Percentiles rank a stretch among this genome's conserved stretches.
These are phyloP conservation scores for Mimosa pudica DNA, from an alignment of 306 rosid genomes.

Conservation along the genomic window DNA sequence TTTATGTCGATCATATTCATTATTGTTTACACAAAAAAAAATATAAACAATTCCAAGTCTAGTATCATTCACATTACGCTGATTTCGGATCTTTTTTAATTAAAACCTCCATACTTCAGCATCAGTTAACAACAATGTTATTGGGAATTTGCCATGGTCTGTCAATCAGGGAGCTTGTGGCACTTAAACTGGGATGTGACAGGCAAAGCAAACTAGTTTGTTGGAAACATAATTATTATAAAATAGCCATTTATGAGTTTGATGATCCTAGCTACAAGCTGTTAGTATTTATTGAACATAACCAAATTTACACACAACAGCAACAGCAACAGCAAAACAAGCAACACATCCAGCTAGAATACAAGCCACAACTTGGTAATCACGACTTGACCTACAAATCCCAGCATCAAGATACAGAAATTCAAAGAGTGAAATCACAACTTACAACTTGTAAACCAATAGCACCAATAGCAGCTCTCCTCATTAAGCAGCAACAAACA, in stretches of 20 bases:
- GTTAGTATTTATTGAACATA: conserved; percentile 8
- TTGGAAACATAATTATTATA: conserved; percentile 3
- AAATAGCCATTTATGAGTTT: neutral
- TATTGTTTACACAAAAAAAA: neutral
- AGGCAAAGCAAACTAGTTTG: neutral
- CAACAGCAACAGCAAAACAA: neutral
- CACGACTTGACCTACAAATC: neutral
- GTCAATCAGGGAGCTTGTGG: neutral
- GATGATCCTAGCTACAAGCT: neutral
- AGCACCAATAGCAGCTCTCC: neutral
- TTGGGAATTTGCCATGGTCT: neutral
- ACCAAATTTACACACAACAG: conserved; percentile 14
- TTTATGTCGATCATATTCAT: neutral
- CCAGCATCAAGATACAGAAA: conserved; percentile 10
- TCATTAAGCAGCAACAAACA: conserved; percentile 4
- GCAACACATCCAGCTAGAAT: neutral
- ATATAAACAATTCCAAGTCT: neutral
- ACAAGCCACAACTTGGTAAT: neutral
- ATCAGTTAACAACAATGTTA: neutral
- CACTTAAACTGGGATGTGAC: neutral
- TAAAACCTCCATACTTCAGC: neutral
- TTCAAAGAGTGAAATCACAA: conserved; percentile 1
- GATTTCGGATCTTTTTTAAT: neutral
- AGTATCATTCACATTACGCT: neutral
- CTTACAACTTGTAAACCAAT: conserved; percentile 19